phyloP scores from a whole-genome alignment of 2,329 filamentous ascomycete genomes.

The Tolypocladium guangdongense region DNA sequence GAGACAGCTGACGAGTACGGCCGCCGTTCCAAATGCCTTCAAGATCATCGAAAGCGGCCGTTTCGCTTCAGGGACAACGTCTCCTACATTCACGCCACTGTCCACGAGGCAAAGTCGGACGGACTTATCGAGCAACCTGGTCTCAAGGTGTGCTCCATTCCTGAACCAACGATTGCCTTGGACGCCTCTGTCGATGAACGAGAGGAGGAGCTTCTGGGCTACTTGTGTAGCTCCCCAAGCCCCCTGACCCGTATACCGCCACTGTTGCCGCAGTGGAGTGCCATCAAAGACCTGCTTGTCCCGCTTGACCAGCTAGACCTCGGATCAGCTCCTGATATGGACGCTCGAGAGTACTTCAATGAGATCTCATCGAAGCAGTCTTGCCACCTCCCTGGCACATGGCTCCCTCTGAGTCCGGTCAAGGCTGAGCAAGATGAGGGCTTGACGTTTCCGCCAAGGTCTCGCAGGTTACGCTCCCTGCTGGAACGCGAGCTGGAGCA shows the following conservation, averaged over 20 bases:
- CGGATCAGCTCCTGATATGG: conserved; percentile 9
- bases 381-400: conserved; percentile 12
- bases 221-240: background rate
- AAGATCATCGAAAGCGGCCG: conserved; percentile 10
- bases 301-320: conserved; percentile 13
- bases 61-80: conserved; percentile 17
- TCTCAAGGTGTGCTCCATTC: conserved; percentile 8
- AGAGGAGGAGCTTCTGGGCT: background rate
- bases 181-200: conserved; percentile 1
- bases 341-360: conserved; percentile 11
- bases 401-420: conserved; percentile 18
- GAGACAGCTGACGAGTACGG: conserved; percentile 15
- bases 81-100: conserved; percentile 8
- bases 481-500: conserved; percentile 15
- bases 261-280: background rate
- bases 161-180: conserved; percentile 5
- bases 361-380: conserved; percentile 8
- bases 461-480: conserved; percentile 11
- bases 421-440: conserved; percentile 15
- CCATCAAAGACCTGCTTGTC: conserved; percentile 6
- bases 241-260: background rate
- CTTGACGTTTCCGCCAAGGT: conserved; percentile 12
- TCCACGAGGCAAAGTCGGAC: conserved; percentile 2
- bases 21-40: conserved; percentile 14
- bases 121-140: conserved; percentile 12